Evolutionary conservation across 2,329 filamentous ascomycete genomes (phyloP), one percentile per base, ranked within the genome.

Genomic region (Domatiomyces catenatus): DNA sequence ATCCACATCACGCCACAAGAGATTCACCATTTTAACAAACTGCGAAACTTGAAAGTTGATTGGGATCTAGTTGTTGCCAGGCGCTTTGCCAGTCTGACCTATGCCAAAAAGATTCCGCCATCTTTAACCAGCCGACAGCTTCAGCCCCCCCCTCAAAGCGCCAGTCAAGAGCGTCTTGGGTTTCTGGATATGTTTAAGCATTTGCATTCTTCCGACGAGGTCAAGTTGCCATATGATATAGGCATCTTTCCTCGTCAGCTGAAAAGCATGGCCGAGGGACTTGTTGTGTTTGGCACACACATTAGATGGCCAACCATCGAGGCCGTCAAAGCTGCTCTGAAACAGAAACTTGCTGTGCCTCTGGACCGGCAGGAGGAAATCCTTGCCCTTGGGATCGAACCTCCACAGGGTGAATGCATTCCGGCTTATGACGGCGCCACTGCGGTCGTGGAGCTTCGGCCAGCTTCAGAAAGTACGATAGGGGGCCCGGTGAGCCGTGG

Each of bases 1-100:
- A 60, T 71, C 20, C 59, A 62, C 32, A 61, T 75, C 43, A 70
- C 67, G 1, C 58, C 62, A 1, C 61, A 67, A 20, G 71, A 75
- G 47, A 63, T 74, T 12, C 60, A 66, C 18, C 64, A 67, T 5
- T 72, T 75, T 48, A 66, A 71, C 46, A 65, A 65, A 19, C 59
- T 73, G 44, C 69, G 71, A 50, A 71, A 68, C n/a, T 63, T 66
- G 4, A 77, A 79, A 56, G 65, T 74, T 3, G 70, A 76, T 48
- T 79, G 75, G 75, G 75, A 77, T 60, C 61, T 79, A 20, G 66
- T 79, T 1, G 65, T 75, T 17, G 72, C 72, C 5, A 68, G 73
- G 19, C 67, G 72, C 2, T 76, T 77, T 48, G 61, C 77, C 28
- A 70, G 75, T 22, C 48, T 58, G 10, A 50, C 50, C 46, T 52